A percentile compares a stretch with the other conserved stretches of the same genome.
Evolutionary conservation across 805 yeast species (phyloP).

Genomic region (Cyberlindnera mycetangii): DNA sequence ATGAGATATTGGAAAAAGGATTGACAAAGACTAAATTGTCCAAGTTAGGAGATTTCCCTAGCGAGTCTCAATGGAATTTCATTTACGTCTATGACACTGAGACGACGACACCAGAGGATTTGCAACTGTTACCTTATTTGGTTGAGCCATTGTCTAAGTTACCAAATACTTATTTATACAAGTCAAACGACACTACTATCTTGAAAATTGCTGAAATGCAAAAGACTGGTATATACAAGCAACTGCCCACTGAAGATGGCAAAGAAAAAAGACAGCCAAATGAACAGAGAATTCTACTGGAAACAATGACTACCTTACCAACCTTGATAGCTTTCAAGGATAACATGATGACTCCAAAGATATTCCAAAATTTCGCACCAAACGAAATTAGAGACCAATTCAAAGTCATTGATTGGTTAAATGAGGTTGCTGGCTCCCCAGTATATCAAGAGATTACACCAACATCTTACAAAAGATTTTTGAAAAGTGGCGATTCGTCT

Average conservation of each 20-base stretch:
- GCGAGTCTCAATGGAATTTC: slow-evolving; percentile 45
- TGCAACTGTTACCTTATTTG: slow-evolving; percentile 55
- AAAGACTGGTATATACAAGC: slow-evolving; percentile 31
- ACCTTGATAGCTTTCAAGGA: slow-evolving; percentile 61
- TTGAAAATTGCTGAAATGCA: slow-evolving; percentile 41
- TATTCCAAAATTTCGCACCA: slow-evolving; percentile 60
- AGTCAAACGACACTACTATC: slow-evolving; percentile 40
- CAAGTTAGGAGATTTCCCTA: slow-evolving; percentile 9
- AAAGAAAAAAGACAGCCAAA: slow-evolving; percentile 37
- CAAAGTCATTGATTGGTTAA: slow-evolving; percentile 48
- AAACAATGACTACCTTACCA: slow-evolving; percentile 58
- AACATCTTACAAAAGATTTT: slow-evolving; percentile 4
- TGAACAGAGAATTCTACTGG: slow-evolving; percentile 45
- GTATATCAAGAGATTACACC: slow-evolving; percentile 47
- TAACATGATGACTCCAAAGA: slow-evolving; percentile 46
- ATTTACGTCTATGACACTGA: slow-evolving; percentile 52
- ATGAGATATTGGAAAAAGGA: slow-evolving; percentile 25
- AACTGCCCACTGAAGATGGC: slow-evolving; percentile 41
- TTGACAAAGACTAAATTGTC: slow-evolving; percentile 5
- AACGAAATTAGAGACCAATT: slow-evolving; percentile 55
- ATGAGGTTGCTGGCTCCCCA: slow-evolving; percentile 42
- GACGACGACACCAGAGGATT: slow-evolving; percentile 57
- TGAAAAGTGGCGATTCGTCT: slow-evolving; percentile 12
- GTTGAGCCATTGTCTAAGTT: slow-evolving; percentile 58
- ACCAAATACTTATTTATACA: slow-evolving; percentile 53